Evolutionary conservation across 2,329 filamentous ascomycete species (phyloP).

Genomic region (Ophiognomonia clavigignenti-juglandacearum): DNA sequence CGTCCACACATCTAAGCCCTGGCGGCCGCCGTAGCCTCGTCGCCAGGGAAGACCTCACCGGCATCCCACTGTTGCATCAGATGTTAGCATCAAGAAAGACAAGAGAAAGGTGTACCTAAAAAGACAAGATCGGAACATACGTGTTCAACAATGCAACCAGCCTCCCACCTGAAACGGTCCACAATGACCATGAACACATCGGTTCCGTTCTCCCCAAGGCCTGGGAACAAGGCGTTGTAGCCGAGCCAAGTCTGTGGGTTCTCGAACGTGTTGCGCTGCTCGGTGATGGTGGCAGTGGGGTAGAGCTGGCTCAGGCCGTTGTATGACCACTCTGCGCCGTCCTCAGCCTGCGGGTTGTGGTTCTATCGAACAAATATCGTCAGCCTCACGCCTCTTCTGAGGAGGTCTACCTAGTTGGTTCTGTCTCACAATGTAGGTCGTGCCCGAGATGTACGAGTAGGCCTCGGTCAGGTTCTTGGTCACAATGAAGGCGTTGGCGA

Average conservation of each 20-base stretch:
- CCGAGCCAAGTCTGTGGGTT: constrained; percentile 18
- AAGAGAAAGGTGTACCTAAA: too few relatives aligned
- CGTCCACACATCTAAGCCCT: too few relatives aligned
- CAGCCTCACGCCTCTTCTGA: background rate
- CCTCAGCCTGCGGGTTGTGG: constrained; percentile 18
- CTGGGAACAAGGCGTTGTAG: constrained; percentile 15
- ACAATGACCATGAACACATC: constrained; percentile 14
- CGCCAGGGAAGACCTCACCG: too few relatives aligned
- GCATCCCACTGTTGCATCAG: too few relatives aligned
- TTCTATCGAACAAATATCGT: constrained; percentile 13
- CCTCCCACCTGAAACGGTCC: constrained; percentile 20
- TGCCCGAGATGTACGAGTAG: constrained; percentile 19
- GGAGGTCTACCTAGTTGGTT: background rate
- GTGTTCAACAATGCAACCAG: constrained; percentile 22
- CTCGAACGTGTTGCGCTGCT: constrained; percentile 15
- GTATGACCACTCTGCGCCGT: constrained; percentile 20
- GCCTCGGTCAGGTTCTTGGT: constrained; percentile 21
- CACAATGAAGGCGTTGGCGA: constrained; percentile 21
- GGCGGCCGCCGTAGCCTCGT: too few relatives aligned
- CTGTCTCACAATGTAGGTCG: constrained; percentile 15
- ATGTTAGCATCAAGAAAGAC: too few relatives aligned
- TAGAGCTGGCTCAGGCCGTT: constrained; percentile 18
- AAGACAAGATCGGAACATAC: too few relatives aligned
- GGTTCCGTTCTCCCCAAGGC: background rate
- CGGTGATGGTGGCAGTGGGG: constrained; percentile 15